phyloP scores from a whole-genome alignment of 345 rosid genomes.

The Odontarrhena argentea region DNA sequence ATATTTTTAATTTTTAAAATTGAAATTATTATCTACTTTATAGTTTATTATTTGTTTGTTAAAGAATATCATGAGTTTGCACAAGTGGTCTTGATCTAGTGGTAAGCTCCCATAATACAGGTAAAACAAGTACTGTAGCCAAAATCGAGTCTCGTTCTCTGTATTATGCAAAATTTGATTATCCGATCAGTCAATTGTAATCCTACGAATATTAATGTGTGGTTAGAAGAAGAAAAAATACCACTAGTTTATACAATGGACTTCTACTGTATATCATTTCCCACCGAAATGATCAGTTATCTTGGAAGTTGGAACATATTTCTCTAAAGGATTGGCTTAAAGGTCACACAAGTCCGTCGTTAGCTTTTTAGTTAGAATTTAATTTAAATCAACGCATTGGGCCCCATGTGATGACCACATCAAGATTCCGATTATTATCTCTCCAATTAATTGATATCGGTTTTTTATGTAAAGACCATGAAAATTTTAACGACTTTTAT shows the following conservation, averaged over 20 bases:
- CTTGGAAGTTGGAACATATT: slow-evolving; percentile 7
- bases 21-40: too few species aligned
- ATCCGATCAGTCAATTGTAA: too few species aligned
- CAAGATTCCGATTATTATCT: slow-evolving; percentile 41
- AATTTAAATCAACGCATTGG: slow-evolving; percentile 36
- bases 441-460: slow-evolving; percentile 21
- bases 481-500: slow-evolving; percentile 28
- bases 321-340: neutral
- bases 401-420: slow-evolving; percentile 41
- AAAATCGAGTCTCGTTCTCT: too few species aligned
- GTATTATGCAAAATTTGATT: too few species aligned
- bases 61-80: too few species aligned
- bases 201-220: too few species aligned
- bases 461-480: slow-evolving; percentile 6
- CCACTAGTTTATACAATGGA: neutral
- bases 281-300: neutral
- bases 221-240: too few species aligned
- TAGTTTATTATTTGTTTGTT: too few species aligned
- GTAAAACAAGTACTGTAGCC: too few species aligned
- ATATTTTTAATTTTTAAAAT: too few species aligned
- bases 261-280: neutral
- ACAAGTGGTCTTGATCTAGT: too few species aligned
- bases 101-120: too few species aligned
- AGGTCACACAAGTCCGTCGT: slow-evolving; percentile 33
- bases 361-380: slow-evolving; percentile 20